Evolutionary conservation across 495 filamentous ascomycete species (phyloP).

Genomic region (Penicillium diatomitis): DNA sequence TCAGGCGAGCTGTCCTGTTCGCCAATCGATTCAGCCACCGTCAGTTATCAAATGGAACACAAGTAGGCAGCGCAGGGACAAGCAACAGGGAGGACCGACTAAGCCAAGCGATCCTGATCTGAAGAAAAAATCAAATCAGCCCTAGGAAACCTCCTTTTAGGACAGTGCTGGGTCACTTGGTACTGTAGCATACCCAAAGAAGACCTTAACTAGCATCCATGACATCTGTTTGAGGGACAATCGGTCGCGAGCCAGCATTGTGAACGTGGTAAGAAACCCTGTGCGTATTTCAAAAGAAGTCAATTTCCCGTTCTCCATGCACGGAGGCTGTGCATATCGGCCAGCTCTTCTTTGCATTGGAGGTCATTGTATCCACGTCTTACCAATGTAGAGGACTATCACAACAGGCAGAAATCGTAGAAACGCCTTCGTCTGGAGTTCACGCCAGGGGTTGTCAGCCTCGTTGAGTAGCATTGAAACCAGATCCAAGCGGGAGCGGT

Average conservation of each 20-base stretch:
- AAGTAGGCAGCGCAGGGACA: no score
- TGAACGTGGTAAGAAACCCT: conserved; percentile 91
- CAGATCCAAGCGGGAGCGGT: conserved; percentile 16
- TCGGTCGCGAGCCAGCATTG: conserved; percentile 70
- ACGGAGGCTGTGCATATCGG: conserved; percentile 6
- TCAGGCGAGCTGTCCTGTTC: conserved; percentile 42
- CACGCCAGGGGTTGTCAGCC: neutral
- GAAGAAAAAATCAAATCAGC: neutral
- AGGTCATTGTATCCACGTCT: conserved; percentile 1
- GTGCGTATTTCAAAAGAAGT: conserved; percentile 16
- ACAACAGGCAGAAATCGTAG: conserved; percentile 87
- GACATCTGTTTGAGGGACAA: conserved; percentile 71
- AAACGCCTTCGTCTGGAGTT: conserved; percentile 71
- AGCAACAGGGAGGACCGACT: conserved; percentile 30
- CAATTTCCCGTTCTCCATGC: conserved; percentile 1
- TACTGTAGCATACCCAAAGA: conserved; percentile 46
- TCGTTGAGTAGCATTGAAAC: conserved; percentile 1
- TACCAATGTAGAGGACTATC: conserved; percentile 66
- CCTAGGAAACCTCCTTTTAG: no score
- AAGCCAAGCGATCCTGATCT: conserved; percentile 74
- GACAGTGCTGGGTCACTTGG: no score
- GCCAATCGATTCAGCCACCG: conserved; percentile 41
- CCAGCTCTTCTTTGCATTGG: neutral
- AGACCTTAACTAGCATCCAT: conserved; percentile 79
- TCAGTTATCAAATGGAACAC: conserved; percentile 16